Percentiles rank a stretch among this genome's conserved stretches.
These are phyloP conservation scores for Novymonas esmeraldas DNA, from an alignment of 208 protist species.

Conservation along the genomic window DNA sequence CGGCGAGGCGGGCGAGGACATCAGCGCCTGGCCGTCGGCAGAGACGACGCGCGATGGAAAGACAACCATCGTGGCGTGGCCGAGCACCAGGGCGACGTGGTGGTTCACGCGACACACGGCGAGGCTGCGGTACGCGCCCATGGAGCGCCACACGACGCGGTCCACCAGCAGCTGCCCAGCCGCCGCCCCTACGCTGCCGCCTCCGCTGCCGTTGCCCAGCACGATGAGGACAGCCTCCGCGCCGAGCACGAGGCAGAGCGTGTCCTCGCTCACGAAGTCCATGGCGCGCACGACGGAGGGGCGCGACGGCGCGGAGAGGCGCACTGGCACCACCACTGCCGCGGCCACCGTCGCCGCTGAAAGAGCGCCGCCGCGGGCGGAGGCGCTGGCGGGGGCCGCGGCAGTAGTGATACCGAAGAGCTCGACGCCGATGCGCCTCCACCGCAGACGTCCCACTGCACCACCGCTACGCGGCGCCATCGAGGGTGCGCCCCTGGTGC, in stretches of 20 bases:
- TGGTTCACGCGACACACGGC: slow-evolving; percentile 66
- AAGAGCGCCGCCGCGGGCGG: not conserved
- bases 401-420: slow-evolving; percentile 4
- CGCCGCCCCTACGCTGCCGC: not conserved
- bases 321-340: slow-evolving; percentile 15
- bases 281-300: slow-evolving; percentile 26
- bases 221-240: slow-evolving; percentile 45
- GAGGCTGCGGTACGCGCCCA: slow-evolving; percentile 64
- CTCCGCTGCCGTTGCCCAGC: slow-evolving; percentile 24
- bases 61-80: slow-evolving; percentile 58
- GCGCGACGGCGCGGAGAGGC: slow-evolving; percentile 9
- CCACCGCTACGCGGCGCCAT: slow-evolving; percentile 4
- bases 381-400: not conserved
- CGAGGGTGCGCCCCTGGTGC: too few relatives aligned
- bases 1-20: slow-evolving; percentile 4
- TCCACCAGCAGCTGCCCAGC: slow-evolving; percentile 16
- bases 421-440: slow-evolving; percentile 17
- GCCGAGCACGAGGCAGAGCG: slow-evolving; percentile 45
- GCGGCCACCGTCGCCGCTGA: not conserved
- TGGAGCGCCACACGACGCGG: slow-evolving; percentile 62
- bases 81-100: slow-evolving; percentile 64
- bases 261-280: slow-evolving; percentile 42
- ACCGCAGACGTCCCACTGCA: slow-evolving; percentile 27
- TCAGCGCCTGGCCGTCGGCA: not conserved
- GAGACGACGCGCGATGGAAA: slow-evolving; percentile 44